Evolutionary conservation across 2,329 filamentous ascomycete species (phyloP).

Genomic region (Sclerotinia glacialis): DNA sequence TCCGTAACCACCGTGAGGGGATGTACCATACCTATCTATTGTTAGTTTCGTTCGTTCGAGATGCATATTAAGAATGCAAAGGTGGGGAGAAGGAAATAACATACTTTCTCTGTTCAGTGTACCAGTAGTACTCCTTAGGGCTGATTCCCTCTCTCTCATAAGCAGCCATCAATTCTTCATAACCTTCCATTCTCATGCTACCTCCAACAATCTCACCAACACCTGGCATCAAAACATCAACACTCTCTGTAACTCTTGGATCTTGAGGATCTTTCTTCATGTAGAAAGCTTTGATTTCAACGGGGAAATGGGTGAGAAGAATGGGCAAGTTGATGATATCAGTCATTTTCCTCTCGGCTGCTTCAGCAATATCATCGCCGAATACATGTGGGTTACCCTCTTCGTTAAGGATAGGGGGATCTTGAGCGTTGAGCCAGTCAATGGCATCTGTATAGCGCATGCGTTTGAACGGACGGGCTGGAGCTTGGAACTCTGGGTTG

Average conservation of each 20-base stretch:
- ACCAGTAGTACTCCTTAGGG: conserved; percentile 92
- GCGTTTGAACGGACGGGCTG: conserved; percentile 81
- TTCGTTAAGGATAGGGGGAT: conserved; percentile 79
- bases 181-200: conserved; percentile 92
- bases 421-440: conserved; percentile 84
- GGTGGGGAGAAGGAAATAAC: conserved; percentile 41
- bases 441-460: conserved; percentile 96
- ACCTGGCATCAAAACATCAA: conserved; percentile 83
- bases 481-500: conserved; percentile 85
- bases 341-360: conserved; percentile 94
- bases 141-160: conserved; percentile 86
- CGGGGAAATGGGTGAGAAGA: conserved; percentile 95
- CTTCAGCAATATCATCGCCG: conserved; percentile 97
- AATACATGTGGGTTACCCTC: conserved; percentile 87
- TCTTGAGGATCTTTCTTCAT: conserved; percentile 88
- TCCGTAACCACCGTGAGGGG: conserved; percentile 78
- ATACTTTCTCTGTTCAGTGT: conserved; percentile 88
- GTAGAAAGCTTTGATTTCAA: conserved; percentile 98
- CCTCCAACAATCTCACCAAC: conserved; percentile 97
- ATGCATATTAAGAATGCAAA: neutral
- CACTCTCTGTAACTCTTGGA: conserved; percentile 82
- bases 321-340: conserved; percentile 95
- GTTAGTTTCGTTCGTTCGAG: conserved; percentile 13
- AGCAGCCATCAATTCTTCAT: conserved; percentile 82
- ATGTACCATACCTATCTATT: conserved; percentile 72